phyloP scores from a whole-genome alignment of 2,329 filamentous ascomycete genomes.

The Atkinsonella hypoxylon region DNA sequence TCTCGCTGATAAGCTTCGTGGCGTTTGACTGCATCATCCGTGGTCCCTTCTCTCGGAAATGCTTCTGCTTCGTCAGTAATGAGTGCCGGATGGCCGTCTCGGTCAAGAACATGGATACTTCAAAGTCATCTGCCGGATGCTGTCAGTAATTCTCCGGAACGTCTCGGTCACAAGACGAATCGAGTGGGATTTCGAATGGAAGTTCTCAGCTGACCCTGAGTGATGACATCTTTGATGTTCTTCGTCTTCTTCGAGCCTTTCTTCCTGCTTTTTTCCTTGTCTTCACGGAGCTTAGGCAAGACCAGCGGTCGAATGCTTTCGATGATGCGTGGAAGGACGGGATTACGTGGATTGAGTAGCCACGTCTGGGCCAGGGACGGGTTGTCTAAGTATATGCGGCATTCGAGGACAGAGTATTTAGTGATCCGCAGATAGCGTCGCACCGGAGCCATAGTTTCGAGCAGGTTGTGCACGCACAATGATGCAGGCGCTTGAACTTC shows the following conservation, averaged over 20 bases:
- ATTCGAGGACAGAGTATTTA: conserved; percentile 90
- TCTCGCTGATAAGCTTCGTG: conserved; percentile 44
- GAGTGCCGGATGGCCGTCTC: conserved; percentile 78
- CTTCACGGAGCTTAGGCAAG: conserved; percentile 81
- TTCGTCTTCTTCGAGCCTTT: conserved; percentile 64
- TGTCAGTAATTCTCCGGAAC: neutral
- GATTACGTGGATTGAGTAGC: conserved; percentile 65
- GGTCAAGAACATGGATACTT: conserved; percentile 87
- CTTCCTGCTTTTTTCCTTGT: conserved; percentile 51
- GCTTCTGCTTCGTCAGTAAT: conserved; percentile 74
- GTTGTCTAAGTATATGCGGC: conserved; percentile 89
- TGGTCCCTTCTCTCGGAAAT: conserved; percentile 49
- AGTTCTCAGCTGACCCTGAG: conserved; percentile 45
- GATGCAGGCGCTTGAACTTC: neutral
- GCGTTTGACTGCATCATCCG: conserved; percentile 49
- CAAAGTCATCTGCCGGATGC: conserved; percentile 65
- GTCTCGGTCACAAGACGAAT: too few species aligned
- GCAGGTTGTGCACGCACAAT: neutral
- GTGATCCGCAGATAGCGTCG: conserved; percentile 85
- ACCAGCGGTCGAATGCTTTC: conserved; percentile 76
- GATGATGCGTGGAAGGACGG: conserved; percentile 72
- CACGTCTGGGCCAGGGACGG: conserved; percentile 73
- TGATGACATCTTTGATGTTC: conserved; percentile 76
- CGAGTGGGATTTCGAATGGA: neutral
- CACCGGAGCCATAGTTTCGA: conserved; percentile 62